Evolutionary conservation across 1,284 basidiomycete species (phyloP).

Genomic region (Rugosomyces carneus): DNA sequence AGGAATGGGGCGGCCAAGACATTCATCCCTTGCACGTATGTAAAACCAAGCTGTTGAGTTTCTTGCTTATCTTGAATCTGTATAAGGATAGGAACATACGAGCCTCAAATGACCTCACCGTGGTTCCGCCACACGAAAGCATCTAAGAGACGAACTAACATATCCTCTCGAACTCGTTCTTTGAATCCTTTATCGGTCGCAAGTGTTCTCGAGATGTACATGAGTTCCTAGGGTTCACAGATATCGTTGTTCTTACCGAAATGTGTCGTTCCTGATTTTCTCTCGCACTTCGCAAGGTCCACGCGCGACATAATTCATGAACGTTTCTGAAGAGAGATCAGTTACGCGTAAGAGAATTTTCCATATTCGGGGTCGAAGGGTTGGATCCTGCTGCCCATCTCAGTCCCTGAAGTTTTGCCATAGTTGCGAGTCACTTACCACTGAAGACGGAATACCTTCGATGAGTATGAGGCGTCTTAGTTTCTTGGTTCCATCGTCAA

Average conservation of each 20-base stretch:
- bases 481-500: slow-evolving; percentile 78
- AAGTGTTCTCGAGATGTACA: slow-evolving; percentile 58
- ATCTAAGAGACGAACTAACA: slow-evolving; percentile 92
- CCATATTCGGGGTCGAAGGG: slow-evolving; percentile 81
- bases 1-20: slow-evolving; percentile 96
- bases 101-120: slow-evolving; percentile 37
- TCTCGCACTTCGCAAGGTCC: slow-evolving; percentile 85
- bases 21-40: slow-evolving; percentile 98
- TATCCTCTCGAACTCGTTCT: slow-evolving; percentile 90
- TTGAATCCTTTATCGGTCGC: slow-evolving; percentile 95
- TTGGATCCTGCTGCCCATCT: slow-evolving; percentile 49
- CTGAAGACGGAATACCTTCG: slow-evolving; percentile 76
- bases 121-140: slow-evolving; percentile 96
- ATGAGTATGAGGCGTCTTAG: slow-evolving; percentile 79
- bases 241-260: slow-evolving; percentile 42
- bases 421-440: slow-evolving; percentile 31
- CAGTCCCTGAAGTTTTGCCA: neutral
- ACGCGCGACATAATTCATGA: slow-evolving; percentile 75
- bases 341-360: slow-evolving; percentile 84
- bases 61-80: slow-evolving; percentile 58
- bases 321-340: slow-evolving; percentile 69
- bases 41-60: slow-evolving; percentile 72
- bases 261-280: slow-evolving; percentile 83
- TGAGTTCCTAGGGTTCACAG: neutral
- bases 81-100: slow-evolving; percentile 3